Evolutionary conservation across 179 eudicot genomes (phyloP).

Genomic region (Patellifolia procumbens): DNA sequence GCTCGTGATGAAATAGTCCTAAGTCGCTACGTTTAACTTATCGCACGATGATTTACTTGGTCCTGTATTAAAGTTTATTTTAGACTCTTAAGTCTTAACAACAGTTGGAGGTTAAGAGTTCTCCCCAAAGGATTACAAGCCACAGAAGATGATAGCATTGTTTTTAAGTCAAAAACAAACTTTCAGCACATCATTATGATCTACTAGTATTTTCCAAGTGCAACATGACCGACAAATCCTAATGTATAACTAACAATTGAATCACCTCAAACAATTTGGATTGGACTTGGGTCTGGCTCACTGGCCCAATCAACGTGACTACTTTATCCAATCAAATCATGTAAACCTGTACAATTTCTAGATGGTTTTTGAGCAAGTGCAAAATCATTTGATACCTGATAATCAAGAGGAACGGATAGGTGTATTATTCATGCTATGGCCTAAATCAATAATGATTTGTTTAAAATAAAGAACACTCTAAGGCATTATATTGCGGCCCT

Average conservation of each 20-base stretch:
- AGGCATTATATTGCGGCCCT: too few relatives aligned
- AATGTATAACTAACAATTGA: not conserved
- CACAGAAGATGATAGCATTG: not conserved
- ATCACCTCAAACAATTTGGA: not conserved
- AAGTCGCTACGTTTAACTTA: too few relatives aligned
- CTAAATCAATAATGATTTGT: too few relatives aligned
- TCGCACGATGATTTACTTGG: too few relatives aligned
- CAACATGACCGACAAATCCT: not conserved
- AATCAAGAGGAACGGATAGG: too few relatives aligned
- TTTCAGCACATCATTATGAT: not conserved
- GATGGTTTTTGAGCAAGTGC: not conserved
- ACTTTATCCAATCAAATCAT: constrained; percentile 3
- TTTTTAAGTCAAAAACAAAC: not conserved
- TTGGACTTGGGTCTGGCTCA: constrained; percentile 4
- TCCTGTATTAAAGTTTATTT: too few relatives aligned
- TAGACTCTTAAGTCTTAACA: too few relatives aligned
- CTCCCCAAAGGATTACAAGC: constrained; percentile 1
- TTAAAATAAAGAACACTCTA: too few relatives aligned
- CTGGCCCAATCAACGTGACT: constrained; percentile 1
- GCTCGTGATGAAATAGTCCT: too few relatives aligned
- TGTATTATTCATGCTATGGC: too few relatives aligned
- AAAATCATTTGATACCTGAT: not conserved
- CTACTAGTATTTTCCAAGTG: too few relatives aligned
- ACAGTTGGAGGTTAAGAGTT: too few relatives aligned
- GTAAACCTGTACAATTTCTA: not conserved